Evolutionary conservation across 306 rosid species (phyloP), one percentile per base, ranked within the genome.

Genomic region (Sicyos edulis): DNA sequence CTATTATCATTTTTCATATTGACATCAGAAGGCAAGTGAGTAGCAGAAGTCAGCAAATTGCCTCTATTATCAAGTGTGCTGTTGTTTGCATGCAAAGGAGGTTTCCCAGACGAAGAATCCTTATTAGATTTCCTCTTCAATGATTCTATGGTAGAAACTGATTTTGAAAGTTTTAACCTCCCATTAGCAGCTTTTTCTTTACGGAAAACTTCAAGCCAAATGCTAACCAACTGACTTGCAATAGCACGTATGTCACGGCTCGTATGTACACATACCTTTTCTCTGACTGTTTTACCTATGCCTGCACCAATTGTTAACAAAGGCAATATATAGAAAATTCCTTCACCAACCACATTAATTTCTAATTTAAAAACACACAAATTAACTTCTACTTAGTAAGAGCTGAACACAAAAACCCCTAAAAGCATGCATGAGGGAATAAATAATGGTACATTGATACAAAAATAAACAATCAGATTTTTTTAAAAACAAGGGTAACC

Each of bases 221-320:
- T 92, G 61, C 84, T 91, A 80, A 95, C 99, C 80, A 95, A 86
- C 79, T 91, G 99, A 79, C 97, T 95, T 62, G 99, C 99, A 81
- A 95, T 86, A 77, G 96, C 89, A 54, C 99, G 97, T 78, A 95
- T 95, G 76, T 95, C 99, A 74, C 99, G 99, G 87, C 99, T 95
- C 26, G 99, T 95, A 82, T 95, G 99, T 34, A 95, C 97, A 83
- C 99, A 95, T 77, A 95, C 99, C 83, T 95, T 95, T 83, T 95
- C 99, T 86, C 83, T 91, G 78, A 95, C 91, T 2, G 99, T 95
- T 84, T 89, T 95, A 72, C 99, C 99, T 60, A 95, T 86, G 84
- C 99, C 99, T 95, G 70, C 74, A 82, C 62, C 82, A 76, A 51
- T 71, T 52, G 81, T 70, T 17, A 76, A 52, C 80, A 81, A 78